phyloP scores from a whole-genome alignment of 805 yeast species.

The Scheffersomyces stipitis region DNA sequence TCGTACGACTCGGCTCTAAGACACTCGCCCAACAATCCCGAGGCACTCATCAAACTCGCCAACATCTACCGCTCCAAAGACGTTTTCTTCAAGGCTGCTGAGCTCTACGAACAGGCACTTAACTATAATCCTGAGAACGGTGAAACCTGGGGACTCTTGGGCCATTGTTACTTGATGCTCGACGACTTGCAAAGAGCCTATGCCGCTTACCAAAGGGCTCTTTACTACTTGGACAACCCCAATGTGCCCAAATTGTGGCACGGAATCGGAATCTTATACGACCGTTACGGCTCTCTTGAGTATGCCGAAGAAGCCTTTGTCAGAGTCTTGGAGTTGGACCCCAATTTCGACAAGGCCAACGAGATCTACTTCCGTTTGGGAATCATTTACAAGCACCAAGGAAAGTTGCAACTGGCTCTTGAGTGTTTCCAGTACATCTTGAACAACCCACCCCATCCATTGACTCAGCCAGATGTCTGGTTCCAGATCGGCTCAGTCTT shows the following conservation, averaged over 20 bases:
- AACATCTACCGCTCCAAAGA: conserved; percentile 86
- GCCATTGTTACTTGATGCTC: conserved; percentile 95
- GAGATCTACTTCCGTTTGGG: conserved; percentile 97
- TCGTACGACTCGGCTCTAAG: conserved; percentile 87
- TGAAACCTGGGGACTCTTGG: conserved; percentile 95
- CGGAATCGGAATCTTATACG: conserved; percentile 95
- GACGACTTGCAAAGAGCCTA: conserved; percentile 96
- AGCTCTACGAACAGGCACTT: conserved; percentile 84
- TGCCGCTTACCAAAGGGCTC: conserved; percentile 94
- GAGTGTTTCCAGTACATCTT: conserved; percentile 94
- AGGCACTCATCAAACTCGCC: conserved; percentile 82
- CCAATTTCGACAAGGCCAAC: conserved; percentile 92
- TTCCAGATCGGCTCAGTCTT: conserved; percentile 95
- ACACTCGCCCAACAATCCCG: conserved; percentile 82
- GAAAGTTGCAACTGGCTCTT: conserved; percentile 78
- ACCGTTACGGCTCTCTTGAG: conserved; percentile 92
- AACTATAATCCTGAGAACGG: conserved; percentile 83
- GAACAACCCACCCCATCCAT: conserved; percentile 89
- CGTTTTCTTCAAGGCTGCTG: conserved; percentile 92
- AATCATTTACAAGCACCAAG: conserved; percentile 93
- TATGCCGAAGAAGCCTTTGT: conserved; percentile 99
- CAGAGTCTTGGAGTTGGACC: conserved; percentile 91
- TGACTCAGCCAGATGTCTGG: conserved; percentile 97
- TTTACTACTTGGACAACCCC: conserved; percentile 86
- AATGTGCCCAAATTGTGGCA: conserved; percentile 98